Conservation (phyloP, 345 rosid species). For the Bruguiera parviflora region DNA sequence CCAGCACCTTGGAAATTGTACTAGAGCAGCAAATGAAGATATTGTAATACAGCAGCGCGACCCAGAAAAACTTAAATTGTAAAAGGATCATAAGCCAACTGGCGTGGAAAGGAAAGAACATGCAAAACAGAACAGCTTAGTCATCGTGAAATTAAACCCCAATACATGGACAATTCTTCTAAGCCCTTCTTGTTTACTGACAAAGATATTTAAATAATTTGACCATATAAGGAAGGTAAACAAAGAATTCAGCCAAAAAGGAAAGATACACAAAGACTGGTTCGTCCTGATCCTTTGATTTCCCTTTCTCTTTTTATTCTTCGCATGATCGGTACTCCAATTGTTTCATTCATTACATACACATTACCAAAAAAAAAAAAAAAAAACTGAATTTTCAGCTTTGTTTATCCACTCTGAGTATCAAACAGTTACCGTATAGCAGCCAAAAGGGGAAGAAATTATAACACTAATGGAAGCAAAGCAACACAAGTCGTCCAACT, state of each 20-base stretch:
- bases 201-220: too few species aligned
- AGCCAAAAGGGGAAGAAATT: background rate
- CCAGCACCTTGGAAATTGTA: background rate
- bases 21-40: background rate
- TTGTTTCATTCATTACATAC: too few species aligned
- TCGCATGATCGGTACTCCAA: too few species aligned
- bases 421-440: background rate
- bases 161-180: background rate
- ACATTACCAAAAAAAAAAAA: too few species aligned
- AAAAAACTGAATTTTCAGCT: too few species aligned
- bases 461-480: background rate
- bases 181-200: background rate
- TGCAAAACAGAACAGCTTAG: background rate
- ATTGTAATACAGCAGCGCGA: background rate
- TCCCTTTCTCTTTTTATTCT: too few species aligned
- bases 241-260: background rate
- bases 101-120: background rate
- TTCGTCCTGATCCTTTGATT: background rate
- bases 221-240: background rate
- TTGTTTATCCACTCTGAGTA: too few species aligned
- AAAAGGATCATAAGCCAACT: conserved; percentile 2
- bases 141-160: background rate
- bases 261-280: background rate
- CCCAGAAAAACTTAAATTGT: background rate
- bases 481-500: background rate